Percentiles rank a stretch among this genome's conserved stretches.
phyloP scores from a whole-genome alignment of 148 eudicot species.

The Arbutus unedo region DNA sequence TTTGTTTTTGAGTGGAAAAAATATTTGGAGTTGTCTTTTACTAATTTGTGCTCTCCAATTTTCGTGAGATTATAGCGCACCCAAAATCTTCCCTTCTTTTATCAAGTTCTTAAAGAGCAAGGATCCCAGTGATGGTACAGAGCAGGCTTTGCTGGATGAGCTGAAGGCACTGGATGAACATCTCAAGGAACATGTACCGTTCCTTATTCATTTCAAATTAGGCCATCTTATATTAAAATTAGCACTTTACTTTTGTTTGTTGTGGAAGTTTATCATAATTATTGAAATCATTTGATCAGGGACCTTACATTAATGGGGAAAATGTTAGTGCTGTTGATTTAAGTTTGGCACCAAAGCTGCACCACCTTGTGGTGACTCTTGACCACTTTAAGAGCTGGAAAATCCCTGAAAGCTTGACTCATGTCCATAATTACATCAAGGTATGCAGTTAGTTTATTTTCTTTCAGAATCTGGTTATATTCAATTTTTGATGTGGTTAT shows the following conservation, averaged over 20 bases:
- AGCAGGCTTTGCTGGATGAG: slow-evolving; percentile 71
- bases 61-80: slow-evolving; percentile 43
- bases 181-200: slow-evolving; percentile 65
- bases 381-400: slow-evolving; percentile 86
- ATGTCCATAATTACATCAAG: slow-evolving; percentile 56
- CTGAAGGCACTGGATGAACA: slow-evolving; percentile 82
- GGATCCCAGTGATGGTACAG: slow-evolving; percentile 77
- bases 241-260: not conserved
- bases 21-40: not conserved
- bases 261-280: not conserved
- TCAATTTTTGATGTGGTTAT: not conserved
- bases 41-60: not conserved
- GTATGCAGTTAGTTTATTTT: slow-evolving; percentile 7
- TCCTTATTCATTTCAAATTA: not conserved
- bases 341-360: slow-evolving; percentile 86
- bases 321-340: slow-evolving; percentile 73
- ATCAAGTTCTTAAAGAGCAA: slow-evolving; percentile 76
- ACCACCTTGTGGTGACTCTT: slow-evolving; percentile 74
- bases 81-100: slow-evolving; percentile 64
- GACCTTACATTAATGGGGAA: slow-evolving; percentile 55
- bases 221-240: not conserved
- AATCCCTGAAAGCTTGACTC: slow-evolving; percentile 56
- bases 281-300: slow-evolving; percentile 20
- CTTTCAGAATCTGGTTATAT: not conserved
- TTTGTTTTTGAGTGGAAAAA: not conserved